phyloP scores from a whole-genome alignment of 2,329 filamentous ascomycete genomes.

The Ambrosiella xylebori region DNA sequence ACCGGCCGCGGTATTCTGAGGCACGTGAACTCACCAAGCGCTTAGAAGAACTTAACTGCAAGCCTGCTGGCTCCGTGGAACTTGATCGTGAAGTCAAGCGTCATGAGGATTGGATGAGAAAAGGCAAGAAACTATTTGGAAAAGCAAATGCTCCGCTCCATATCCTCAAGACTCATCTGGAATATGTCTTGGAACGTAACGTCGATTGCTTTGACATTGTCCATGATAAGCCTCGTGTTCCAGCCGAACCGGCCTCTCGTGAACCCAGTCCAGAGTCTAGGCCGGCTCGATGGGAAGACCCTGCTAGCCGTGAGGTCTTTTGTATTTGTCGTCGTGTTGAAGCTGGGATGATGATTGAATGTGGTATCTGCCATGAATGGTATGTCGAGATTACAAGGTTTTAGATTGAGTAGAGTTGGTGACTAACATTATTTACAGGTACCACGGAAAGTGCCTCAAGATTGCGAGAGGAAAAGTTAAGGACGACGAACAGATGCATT shows the following conservation, averaged over 20 bases:
- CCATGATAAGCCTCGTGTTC: slow-evolving; percentile 68
- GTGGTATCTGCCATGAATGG: slow-evolving; percentile 96
- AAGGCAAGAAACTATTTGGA: slow-evolving; percentile 92
- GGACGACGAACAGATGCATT: slow-evolving; percentile 69
- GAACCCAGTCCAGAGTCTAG: slow-evolving; percentile 47
- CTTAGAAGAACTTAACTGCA: slow-evolving; percentile 77
- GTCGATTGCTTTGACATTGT: slow-evolving; percentile 77
- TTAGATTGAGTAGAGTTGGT: background rate
- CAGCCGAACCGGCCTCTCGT: slow-evolving; percentile 79
- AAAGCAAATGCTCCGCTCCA: slow-evolving; percentile 95
- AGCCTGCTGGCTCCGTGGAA: slow-evolving; percentile 77
- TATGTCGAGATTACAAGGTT: slow-evolving; percentile 27
- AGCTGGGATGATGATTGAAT: slow-evolving; percentile 99
- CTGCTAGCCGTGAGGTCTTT: slow-evolving; percentile 62
- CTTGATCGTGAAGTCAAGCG: slow-evolving; percentile 86
- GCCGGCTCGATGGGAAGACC: slow-evolving; percentile 40
- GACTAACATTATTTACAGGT: slow-evolving; percentile 34
- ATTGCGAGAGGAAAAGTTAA: slow-evolving; percentile 96
- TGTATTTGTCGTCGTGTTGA: slow-evolving; percentile 90
- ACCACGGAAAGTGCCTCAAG: slow-evolving; percentile 95
- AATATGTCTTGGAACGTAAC: slow-evolving; percentile 81
- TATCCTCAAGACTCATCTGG: slow-evolving; percentile 87
- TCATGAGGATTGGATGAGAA: slow-evolving; percentile 98
- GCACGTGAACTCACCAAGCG: slow-evolving; percentile 81
- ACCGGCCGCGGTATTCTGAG: slow-evolving; percentile 73